phyloP scores from a whole-genome alignment of 495 filamentous ascomycete species.

The Penicillium argentinense region DNA sequence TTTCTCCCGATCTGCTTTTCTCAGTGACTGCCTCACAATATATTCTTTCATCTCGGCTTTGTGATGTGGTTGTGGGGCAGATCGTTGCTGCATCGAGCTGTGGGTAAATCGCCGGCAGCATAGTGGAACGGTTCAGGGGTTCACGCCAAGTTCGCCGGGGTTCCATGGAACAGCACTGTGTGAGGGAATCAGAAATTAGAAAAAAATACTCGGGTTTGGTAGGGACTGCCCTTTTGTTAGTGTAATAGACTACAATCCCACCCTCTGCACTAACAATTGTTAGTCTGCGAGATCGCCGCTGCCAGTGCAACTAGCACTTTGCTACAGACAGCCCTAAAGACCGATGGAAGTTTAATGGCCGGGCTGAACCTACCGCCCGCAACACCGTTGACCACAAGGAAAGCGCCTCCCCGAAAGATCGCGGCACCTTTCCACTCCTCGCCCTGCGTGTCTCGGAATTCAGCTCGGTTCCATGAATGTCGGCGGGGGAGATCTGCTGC shows the following conservation, averaged over 20 bases:
- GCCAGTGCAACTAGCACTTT: too few relatives aligned
- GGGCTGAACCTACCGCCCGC: too few relatives aligned
- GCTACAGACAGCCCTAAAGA: not conserved
- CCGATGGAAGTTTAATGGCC: too few relatives aligned
- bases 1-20: too few relatives aligned
- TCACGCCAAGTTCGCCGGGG: not conserved
- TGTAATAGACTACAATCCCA: too few relatives aligned
- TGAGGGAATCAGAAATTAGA: not conserved
- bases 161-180: not conserved
- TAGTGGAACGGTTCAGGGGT: constrained; percentile 2
- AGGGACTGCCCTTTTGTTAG: not conserved
- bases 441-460: constrained; percentile 3
- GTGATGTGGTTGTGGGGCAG: too few relatives aligned
- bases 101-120: not conserved
- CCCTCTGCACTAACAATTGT: too few relatives aligned
- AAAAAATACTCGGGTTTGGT: not conserved
- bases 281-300: too few relatives aligned
- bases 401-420: not conserved
- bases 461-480: not conserved
- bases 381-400: not conserved
- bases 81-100: too few relatives aligned
- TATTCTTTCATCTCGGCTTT: too few relatives aligned
- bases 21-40: too few relatives aligned
- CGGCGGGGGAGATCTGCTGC: not conserved
- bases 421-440: not conserved